phyloP scores from a whole-genome alignment of 2,329 filamentous ascomycete species.

The Neopestalotiopsis clavispora region DNA sequence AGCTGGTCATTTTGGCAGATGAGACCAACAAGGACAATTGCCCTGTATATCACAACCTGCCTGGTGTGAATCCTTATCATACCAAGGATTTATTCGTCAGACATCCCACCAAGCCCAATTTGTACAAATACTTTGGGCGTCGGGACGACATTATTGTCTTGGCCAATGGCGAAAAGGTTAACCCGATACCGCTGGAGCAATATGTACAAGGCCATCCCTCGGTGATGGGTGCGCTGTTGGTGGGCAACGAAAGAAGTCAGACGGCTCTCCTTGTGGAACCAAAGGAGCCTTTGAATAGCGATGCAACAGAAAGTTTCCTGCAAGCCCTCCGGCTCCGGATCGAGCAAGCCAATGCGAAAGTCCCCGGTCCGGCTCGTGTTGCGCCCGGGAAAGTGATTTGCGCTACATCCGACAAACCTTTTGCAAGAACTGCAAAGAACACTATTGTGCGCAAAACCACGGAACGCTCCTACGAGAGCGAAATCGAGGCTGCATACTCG shows the following conservation, averaged over 20 bases:
- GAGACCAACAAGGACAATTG: conserved; percentile 24
- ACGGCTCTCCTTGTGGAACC: conserved; percentile 12
- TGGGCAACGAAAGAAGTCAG: conserved; percentile 6
- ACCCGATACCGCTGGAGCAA: conserved; percentile 18
- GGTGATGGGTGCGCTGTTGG: conserved; percentile 1
- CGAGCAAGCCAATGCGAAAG: conserved; percentile 4
- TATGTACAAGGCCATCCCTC: conserved; percentile 11
- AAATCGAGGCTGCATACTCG: conserved; percentile 12
- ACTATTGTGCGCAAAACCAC: conserved; percentile 14
- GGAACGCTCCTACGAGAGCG: conserved; percentile 6
- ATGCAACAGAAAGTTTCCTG: neutral
- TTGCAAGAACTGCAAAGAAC: conserved; percentile 14
- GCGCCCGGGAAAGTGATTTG: conserved; percentile 2
- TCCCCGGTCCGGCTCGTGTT: conserved; percentile 9
- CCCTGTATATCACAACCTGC: conserved; percentile 40
- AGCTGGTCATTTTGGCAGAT: conserved; percentile 32
- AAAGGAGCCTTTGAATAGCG: neutral
- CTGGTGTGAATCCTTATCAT: conserved; percentile 36
- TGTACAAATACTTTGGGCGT: conserved; percentile 43
- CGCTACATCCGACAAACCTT: conserved; percentile 10
- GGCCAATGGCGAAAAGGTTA: conserved; percentile 42
- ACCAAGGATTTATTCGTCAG: conserved; percentile 43
- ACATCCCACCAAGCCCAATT: conserved; percentile 39
- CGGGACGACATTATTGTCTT: conserved; percentile 48
- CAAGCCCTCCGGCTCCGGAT: conserved; percentile 4